Evolutionary conservation across 768 basidiomycete genomes (phyloP).

Genomic region (Phallus indusiatus): DNA sequence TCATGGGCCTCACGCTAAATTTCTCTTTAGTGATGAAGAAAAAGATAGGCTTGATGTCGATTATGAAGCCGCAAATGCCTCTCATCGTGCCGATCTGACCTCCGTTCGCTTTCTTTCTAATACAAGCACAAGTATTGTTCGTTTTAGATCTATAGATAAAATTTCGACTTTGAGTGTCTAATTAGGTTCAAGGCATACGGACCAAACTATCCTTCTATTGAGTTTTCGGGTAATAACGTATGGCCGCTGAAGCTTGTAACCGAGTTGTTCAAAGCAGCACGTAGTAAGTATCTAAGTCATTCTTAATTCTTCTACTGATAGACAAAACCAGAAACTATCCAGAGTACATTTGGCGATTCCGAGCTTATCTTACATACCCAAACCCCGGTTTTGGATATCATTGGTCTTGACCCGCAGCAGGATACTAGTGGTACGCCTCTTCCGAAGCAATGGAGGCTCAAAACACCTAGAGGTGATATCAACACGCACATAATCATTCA

Average conservation of each 20-base stretch:
- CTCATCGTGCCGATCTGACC: conserved; percentile 36
- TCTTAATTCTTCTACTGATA: background rate
- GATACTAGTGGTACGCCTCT: conserved; percentile 8
- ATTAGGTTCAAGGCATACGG: conserved; percentile 28
- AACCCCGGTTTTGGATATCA: conserved; percentile 50
- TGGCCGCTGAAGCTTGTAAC: conserved; percentile 82
- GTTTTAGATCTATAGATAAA: background rate
- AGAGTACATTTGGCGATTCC: conserved; percentile 19
- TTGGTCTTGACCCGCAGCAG: conserved; percentile 18
- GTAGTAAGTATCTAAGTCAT: background rate
- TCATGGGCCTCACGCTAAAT: conserved; percentile 39
- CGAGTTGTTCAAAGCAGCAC: conserved; percentile 41
- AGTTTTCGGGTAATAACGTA: conserved; percentile 50
- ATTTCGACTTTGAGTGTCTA: background rate
- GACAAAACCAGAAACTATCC: conserved; percentile 9
- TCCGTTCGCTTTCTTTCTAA: conserved; percentile 36
- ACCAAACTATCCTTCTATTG: conserved; percentile 41
- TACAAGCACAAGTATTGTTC: conserved; percentile 40
- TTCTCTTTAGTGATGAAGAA: conserved; percentile 43
- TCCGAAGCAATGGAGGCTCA: conserved; percentile 39
- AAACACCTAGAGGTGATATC: conserved; percentile 60
- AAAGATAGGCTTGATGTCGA: conserved; percentile 30
- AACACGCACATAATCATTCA: conserved; percentile 61
- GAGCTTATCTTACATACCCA: conserved; percentile 57
- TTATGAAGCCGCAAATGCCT: conserved; percentile 41